Evolutionary conservation across 768 basidiomycete species (phyloP).

Genomic region (Kwoniella dendrophila): DNA sequence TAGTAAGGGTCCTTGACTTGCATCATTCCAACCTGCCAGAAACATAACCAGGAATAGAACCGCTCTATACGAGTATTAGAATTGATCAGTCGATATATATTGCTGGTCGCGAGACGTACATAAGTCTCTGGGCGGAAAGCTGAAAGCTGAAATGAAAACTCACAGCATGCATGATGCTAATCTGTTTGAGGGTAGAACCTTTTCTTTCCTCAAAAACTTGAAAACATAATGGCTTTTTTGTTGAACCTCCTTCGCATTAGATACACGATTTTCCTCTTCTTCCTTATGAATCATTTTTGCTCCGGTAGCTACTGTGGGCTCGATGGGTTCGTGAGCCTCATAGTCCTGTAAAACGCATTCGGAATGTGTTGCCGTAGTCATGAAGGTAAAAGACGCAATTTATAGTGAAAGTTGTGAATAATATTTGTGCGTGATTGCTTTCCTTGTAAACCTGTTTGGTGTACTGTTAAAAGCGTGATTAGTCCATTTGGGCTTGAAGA

Average conservation of each 20-base stretch:
- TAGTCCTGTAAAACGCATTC: conserved; percentile 3
- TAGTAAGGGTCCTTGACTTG: conserved; percentile 71
- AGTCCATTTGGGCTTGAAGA: no score
- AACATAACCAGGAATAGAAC: conserved; percentile 43
- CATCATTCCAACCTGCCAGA: conserved; percentile 72
- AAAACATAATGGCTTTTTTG: conserved; percentile 16
- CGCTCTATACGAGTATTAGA: conserved; percentile 9
- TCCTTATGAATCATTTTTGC: conserved; percentile 13
- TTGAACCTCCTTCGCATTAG: neutral
- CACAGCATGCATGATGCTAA: conserved; percentile 31
- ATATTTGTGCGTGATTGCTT: no score
- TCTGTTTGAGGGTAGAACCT: conserved; percentile 21
- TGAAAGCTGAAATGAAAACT: conserved; percentile 7
- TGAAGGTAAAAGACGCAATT: no score
- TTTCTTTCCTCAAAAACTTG: conserved; percentile 21
- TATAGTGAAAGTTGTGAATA: no score
- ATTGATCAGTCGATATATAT: no score
- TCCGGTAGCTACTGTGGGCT: conserved; percentile 16
- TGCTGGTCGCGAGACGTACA: no score
- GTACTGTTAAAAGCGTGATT: no score
- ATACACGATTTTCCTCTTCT: neutral
- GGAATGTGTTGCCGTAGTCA: no score
- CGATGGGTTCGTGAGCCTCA: conserved; percentile 15
- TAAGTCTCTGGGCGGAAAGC: no score
- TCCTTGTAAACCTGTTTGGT: no score